A percentile compares a stretch with the other conserved stretches of the same genome.
These are phyloP conservation scores for Pinus albicaulis DNA, from an alignment of 75 land plant genomes.

Conservation along the genomic window DNA sequence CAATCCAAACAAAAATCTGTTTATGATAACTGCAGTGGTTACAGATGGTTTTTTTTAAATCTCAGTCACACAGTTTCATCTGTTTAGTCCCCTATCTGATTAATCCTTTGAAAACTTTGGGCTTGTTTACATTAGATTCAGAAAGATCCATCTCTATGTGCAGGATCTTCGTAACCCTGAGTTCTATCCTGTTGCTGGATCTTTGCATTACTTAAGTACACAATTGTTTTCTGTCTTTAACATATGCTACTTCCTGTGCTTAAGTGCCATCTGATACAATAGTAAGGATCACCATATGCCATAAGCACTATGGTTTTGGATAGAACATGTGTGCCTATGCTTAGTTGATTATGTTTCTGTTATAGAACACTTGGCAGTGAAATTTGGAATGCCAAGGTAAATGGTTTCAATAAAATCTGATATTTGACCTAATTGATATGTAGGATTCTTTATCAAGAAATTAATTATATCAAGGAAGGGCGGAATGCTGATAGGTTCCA, in stretches of 20 bases:
- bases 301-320: not conserved
- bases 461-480: constrained; percentile 97
- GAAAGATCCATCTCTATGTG: not conserved
- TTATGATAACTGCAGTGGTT: not conserved
- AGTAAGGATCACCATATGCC: not conserved
- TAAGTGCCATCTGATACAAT: not conserved
- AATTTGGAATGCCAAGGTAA: not conserved
- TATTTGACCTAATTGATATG: not conserved
- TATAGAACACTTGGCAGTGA: not conserved
- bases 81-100: not conserved
- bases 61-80: not conserved
- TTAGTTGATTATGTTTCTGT: not conserved
- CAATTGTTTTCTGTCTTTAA: not conserved
- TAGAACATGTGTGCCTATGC: too few species aligned
- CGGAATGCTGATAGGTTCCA: constrained; percentile 93
- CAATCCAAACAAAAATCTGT: not conserved
- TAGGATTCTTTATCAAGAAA: constrained; percentile 97
- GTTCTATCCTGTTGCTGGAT: too few species aligned
- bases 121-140: not conserved
- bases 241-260: not conserved
- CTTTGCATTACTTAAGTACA: not conserved
- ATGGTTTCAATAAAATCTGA: not conserved
- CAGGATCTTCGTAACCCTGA: too few species aligned
- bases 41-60: not conserved
- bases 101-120: not conserved